A percentile compares a stretch with the other conserved stretches of the same genome.
Conservation (phyloP, 1,284 basidiomycete genomes). For the Rhodotorula sp. region DNA sequence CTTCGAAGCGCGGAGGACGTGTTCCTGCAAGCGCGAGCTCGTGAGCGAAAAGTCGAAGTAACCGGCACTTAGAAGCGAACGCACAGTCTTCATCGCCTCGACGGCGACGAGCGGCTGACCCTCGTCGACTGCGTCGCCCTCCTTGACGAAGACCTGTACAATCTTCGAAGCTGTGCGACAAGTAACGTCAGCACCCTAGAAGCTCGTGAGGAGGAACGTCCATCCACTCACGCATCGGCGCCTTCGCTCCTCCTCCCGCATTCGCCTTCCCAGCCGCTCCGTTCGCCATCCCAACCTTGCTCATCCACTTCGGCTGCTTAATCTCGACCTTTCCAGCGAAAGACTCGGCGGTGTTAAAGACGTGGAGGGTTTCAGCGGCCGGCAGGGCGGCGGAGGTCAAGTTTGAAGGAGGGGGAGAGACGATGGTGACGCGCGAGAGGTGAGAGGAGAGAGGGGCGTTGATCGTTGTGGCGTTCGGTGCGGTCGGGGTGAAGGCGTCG, state of each 20-base stretch:
- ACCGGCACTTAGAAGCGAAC: neutral
- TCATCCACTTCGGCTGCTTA: slow-evolving; percentile 32
- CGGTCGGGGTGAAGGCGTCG: neutral
- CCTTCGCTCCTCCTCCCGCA: slow-evolving; percentile 24
- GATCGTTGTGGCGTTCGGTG: slow-evolving; percentile 7
- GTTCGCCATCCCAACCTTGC: slow-evolving; percentile 13
- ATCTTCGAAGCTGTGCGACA: slow-evolving; percentile 34
- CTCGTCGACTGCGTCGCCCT: slow-evolving; percentile 45
- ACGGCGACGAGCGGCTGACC: slow-evolving; percentile 49
- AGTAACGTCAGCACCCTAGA: neutral
- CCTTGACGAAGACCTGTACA: slow-evolving; percentile 48
- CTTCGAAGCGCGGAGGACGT: slow-evolving; percentile 44
- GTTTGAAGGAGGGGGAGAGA: slow-evolving; percentile 11
- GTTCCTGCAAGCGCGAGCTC: slow-evolving; percentile 37
- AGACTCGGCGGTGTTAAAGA: slow-evolving; percentile 34
- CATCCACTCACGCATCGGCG: slow-evolving; percentile 33
- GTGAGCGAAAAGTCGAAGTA: neutral
- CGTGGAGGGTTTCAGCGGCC: slow-evolving; percentile 14
- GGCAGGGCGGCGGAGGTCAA: neutral
- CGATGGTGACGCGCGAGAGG: slow-evolving; percentile 27
- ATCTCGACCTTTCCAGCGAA: slow-evolving; percentile 30
- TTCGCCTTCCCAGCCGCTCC: neutral
- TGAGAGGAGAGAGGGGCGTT: neutral
- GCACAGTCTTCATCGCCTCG: slow-evolving; percentile 46
- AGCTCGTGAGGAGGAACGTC: neutral